phyloP scores from a whole-genome alignment of 805 yeast species.

The Starmerella tilneyi region DNA sequence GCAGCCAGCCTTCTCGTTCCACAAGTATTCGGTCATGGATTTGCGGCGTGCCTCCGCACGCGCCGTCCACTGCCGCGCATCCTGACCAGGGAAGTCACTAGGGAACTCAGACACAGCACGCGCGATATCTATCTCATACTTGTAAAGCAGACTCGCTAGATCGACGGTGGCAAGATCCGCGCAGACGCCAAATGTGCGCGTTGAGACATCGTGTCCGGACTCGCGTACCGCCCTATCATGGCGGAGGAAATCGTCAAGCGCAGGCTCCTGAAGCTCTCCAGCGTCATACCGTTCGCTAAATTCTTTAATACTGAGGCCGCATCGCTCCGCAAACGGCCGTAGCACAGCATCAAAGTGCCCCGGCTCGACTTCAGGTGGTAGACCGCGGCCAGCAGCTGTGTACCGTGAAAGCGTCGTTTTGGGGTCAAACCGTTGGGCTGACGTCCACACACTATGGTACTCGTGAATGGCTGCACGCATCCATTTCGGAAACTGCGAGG shows the following conservation, averaged over 20 bases:
- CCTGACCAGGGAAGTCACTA: slow-evolving; percentile 39
- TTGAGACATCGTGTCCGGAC: slow-evolving; percentile 91
- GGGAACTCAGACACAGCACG: slow-evolving; percentile 47
- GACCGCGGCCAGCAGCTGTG: slow-evolving; percentile 83
- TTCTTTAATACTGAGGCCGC: slow-evolving; percentile 46
- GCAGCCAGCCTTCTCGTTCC: slow-evolving; percentile 73
- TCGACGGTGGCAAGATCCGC: slow-evolving; percentile 87
- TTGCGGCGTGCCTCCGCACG: slow-evolving; percentile 46
- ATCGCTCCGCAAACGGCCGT: slow-evolving; percentile 55
- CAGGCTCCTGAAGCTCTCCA: slow-evolving; percentile 59
- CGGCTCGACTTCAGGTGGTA: slow-evolving; percentile 93
- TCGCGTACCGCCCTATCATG: slow-evolving; percentile 95
- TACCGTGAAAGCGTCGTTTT: slow-evolving; percentile 76
- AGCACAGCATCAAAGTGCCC: slow-evolving; percentile 72
- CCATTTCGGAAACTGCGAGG: slow-evolving; percentile 54
- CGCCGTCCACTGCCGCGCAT: slow-evolving; percentile 50
- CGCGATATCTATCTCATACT: slow-evolving; percentile 82
- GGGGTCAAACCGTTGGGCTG: slow-evolving; percentile 60
- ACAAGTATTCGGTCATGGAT: slow-evolving; percentile 55
- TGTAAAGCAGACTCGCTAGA: slow-evolving; percentile 72
- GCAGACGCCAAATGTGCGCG: slow-evolving; percentile 80
- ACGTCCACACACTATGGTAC: slow-evolving; percentile 70
- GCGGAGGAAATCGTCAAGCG: slow-evolving; percentile 74
- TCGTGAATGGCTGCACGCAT: slow-evolving; percentile 75
- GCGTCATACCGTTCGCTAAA: slow-evolving; percentile 62